A percentile compares a stretch with the other conserved stretches of the same genome.
Evolutionary conservation across 208 protist species (phyloP).

Genomic region (Vickermania ingenoplastis): DNA sequence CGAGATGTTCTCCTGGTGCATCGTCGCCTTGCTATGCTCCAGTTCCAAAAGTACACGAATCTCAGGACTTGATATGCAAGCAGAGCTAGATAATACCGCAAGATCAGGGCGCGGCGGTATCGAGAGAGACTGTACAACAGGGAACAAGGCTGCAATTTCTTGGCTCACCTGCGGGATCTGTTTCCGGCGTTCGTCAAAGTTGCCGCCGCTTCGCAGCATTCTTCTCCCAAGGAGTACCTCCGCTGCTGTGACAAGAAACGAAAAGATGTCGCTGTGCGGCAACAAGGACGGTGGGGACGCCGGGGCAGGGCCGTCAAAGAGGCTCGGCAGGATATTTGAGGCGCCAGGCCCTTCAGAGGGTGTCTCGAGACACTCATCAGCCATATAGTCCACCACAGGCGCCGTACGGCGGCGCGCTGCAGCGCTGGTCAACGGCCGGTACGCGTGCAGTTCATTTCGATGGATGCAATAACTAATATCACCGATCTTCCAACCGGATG

Average conservation of each 20-base stretch:
- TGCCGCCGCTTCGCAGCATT: conserved; percentile 16
- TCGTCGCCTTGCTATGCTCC: neutral
- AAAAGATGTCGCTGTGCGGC: conserved; percentile 45
- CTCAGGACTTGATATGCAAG: neutral
- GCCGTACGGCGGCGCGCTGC: conserved; percentile 21
- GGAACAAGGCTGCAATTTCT: conserved; percentile 11
- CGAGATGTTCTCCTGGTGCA: neutral
- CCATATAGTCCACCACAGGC: conserved; percentile 47
- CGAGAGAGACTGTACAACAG: conserved; percentile 14
- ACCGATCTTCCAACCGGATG: conserved; percentile 41
- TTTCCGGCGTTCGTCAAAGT: conserved; percentile 7
- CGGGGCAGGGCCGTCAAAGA: conserved; percentile 7
- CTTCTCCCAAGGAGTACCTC: conserved; percentile 24
- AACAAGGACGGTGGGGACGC: conserved; percentile 14
- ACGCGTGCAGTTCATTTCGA: conserved; percentile 3
- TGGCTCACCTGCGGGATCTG: neutral
- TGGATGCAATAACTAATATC: conserved; percentile 31
- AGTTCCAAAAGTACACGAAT: neutral
- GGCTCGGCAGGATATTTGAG: conserved; percentile 5
- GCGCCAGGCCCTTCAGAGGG: neutral
- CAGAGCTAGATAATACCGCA: neutral
- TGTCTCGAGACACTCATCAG: conserved; percentile 22
- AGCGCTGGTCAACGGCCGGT: neutral
- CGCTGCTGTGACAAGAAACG: conserved; percentile 33
- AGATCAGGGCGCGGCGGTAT: neutral